Conservation (phyloP, 495 filamentous ascomycete species). For the Penicillium steckii region DNA sequence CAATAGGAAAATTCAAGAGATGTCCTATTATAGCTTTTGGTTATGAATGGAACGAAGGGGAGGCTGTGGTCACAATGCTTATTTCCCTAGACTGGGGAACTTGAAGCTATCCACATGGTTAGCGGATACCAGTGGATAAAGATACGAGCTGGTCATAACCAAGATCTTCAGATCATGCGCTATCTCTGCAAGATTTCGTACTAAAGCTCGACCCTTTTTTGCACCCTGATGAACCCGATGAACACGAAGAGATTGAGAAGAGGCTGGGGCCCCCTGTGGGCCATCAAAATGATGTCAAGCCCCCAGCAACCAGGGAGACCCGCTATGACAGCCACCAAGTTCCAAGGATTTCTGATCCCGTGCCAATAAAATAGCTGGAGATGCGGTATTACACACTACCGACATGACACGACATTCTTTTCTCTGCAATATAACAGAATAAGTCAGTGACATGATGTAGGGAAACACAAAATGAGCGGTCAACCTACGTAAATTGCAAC, state of each 20-base stretch:
- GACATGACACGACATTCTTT: neutral
- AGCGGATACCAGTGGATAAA: conserved; percentile 17
- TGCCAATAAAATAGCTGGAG: neutral
- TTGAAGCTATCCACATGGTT: conserved; percentile 12
- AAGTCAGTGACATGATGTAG: neutral
- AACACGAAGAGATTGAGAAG: neutral
- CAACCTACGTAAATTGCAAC: neutral
- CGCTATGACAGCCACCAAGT: conserved; percentile 10
- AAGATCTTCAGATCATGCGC: neutral
- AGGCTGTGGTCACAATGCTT: conserved; percentile 6
- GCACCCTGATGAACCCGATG: too few relatives aligned
- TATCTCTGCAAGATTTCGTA: conserved; percentile 9
- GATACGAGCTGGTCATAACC: conserved; percentile 12
- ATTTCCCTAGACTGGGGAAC: conserved; percentile 6
- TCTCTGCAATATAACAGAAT: neutral
- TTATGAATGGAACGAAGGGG: too few relatives aligned
- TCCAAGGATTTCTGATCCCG: too few relatives aligned
- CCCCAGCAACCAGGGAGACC: conserved; percentile 8
- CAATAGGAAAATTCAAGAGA: too few relatives aligned
- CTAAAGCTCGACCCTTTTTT: neutral
- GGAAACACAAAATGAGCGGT: neutral
- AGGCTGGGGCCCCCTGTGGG: conserved; percentile 1
- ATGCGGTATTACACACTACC: neutral
- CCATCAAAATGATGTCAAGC: conserved; percentile 20
- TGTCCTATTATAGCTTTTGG: too few relatives aligned